Percentiles rank a stretch among this genome's conserved stretches.
These are phyloP conservation scores for Sechiopsis laciniata DNA, from an alignment of 306 rosid genomes.

Conservation along the genomic window DNA sequence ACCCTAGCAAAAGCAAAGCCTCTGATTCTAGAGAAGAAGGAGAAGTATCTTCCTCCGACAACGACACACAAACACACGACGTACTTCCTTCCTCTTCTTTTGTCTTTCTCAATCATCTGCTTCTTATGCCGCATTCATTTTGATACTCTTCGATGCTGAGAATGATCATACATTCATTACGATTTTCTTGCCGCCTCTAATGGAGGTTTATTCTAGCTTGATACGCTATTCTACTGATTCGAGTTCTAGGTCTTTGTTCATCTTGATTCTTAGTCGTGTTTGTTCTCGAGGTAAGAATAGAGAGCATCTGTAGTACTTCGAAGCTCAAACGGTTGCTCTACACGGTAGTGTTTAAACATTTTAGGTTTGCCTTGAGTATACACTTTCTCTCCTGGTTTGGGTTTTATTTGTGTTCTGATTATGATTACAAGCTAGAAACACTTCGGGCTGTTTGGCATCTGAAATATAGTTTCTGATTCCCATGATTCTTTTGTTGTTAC, in stretches of 20 bases:
- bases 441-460: neutral
- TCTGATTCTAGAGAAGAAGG: constrained; percentile 72
- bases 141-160: neutral
- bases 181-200: neutral
- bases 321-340: neutral
- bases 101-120: neutral
- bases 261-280: neutral
- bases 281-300: neutral
- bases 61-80: constrained; percentile 37
- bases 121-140: neutral
- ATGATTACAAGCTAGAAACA: neutral
- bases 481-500: neutral
- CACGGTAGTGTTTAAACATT: neutral
- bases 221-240: neutral
- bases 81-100: constrained; percentile 17
- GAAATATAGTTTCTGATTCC: neutral
- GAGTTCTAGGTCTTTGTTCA: neutral
- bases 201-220: neutral
- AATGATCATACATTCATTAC: neutral
- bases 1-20: constrained; percentile 21
- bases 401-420: neutral
- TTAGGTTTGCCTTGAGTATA: neutral
- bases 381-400: neutral
- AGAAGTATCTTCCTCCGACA: constrained; percentile 59
- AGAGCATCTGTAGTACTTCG: neutral